Base-by-base conservation (phyloP, 2,329 filamentous ascomycete species). In the Ophiosphaerella narmari region DNA sequence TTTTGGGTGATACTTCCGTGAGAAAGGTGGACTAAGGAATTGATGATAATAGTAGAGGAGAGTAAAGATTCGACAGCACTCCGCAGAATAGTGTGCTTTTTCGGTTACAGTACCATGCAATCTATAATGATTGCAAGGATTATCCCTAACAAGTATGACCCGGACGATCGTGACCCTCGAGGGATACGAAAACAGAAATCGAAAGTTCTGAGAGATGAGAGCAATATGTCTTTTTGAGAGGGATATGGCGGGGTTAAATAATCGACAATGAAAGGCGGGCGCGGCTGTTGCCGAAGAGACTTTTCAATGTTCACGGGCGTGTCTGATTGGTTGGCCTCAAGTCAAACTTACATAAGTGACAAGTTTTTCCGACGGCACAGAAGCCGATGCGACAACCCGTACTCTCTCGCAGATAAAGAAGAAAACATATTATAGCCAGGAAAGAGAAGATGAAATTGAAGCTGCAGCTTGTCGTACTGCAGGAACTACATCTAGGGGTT, bases 221-320 rank as follows among this genome's bases (percentile, higher is more conserved):
- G 47, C 11, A 4, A 4, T 4, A 21, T 21, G 18, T 21, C 18
- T 4, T 21, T 21, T 21, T 21, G 18, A 21, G 18, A 21, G 50
- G 44, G 45, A 47, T 34, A 39, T 40, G 46, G 51, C 36, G 45
- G 51, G 54, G 43, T 55, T 59, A 55, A 44, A 56, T 54, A 50
- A n/a, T 24, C 44, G 38, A 38, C 3, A 4, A 21, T 21, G 23
- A 26, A 33, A 53, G 54, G 50, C 58, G 61, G 61, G 54, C 48
- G 61, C 61, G 61, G 53, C 59, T 59, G 55, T 40, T 54, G 37
- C 55, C 53, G 52, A 50, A 9, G 43, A 46, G 43, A 34, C 41
- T 47, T 48, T 49, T 18, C 26, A 16, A 11, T 21, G 13, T 32
- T 24, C 23, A 7, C 23, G 14, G 18, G 35, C n/a, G 7, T 23